A percentile compares a stretch with the other conserved stretches of the same genome.
Conservation (phyloP, 306 rosid genomes). For the Potentilla sterilis region DNA sequence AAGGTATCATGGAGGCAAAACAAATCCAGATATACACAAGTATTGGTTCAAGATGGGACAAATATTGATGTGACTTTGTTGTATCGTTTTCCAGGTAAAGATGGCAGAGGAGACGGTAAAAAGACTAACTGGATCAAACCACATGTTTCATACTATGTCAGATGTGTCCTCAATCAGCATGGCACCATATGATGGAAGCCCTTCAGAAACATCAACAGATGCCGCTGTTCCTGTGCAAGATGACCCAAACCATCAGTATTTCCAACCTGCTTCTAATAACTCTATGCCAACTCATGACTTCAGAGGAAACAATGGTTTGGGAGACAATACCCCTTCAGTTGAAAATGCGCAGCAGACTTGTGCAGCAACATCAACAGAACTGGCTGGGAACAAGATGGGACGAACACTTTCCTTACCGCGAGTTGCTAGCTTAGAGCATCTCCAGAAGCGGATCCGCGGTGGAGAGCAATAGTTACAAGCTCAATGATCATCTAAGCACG, state of each 20-base stretch:
- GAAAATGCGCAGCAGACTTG: conserved; percentile 47
- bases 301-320: conserved; percentile 38
- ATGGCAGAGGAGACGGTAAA: conserved; percentile 86
- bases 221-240: conserved; percentile 66
- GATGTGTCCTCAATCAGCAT: conserved; percentile 58
- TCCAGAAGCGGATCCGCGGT: conserved; percentile 77
- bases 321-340: conserved; percentile 47
- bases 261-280: conserved; percentile 41
- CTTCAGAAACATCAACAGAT: conserved; percentile 72
- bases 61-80: not conserved
- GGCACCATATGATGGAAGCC: conserved; percentile 58
- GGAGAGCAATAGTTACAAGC: conserved; percentile 42
- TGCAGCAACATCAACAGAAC: conserved; percentile 32
- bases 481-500: conserved; percentile 1
- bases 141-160: conserved; percentile 52
- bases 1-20: conserved; percentile 45
- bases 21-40: not conserved
- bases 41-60: not conserved
- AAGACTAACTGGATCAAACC: conserved; percentile 61
- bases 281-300: conserved; percentile 38
- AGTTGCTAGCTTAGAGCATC: conserved; percentile 95
- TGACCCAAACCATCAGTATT: conserved; percentile 45
- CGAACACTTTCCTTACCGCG: conserved; percentile 58
- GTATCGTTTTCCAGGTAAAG: conserved; percentile 52
- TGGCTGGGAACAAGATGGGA: conserved; percentile 49